Evolutionary conservation across 805 yeast species (phyloP).

Genomic region (Sungouiella blattae): DNA sequence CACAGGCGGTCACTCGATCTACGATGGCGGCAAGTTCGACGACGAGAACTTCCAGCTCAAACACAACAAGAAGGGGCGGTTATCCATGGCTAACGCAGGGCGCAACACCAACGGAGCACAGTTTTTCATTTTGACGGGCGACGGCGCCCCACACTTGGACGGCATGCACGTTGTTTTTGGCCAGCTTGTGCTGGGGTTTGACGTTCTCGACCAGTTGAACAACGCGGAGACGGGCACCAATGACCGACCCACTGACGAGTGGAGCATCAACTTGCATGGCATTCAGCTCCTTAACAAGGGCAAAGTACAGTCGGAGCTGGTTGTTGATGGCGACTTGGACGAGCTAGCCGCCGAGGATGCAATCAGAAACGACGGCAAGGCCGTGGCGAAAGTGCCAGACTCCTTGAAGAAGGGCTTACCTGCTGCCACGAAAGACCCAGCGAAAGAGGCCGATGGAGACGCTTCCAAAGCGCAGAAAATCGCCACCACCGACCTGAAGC

Average conservation of each 20-base stretch:
- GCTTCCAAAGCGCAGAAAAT: too few species aligned
- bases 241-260: constrained; percentile 7
- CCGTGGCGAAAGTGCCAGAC: too few species aligned
- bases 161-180: constrained; percentile 27
- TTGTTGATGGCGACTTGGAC: not conserved
- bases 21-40: constrained; percentile 20
- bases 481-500: too few species aligned
- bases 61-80: constrained; percentile 29
- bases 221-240: constrained; percentile 4
- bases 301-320: not conserved
- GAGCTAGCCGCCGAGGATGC: not conserved
- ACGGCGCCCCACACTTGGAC: constrained; percentile 14
- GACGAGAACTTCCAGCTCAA: constrained; percentile 25
- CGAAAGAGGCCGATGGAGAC: too few species aligned
- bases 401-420: too few species aligned
- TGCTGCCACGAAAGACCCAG: too few species aligned
- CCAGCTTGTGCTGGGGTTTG: constrained; percentile 23
- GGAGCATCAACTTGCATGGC: constrained; percentile 3
- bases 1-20: constrained; percentile 25
- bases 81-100: constrained; percentile 28
- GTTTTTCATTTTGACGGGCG: constrained; percentile 21
- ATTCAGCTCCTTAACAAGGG: not conserved
- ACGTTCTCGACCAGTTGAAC: constrained; percentile 12
- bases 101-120: constrained; percentile 23
- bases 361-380: not conserved